phyloP scores from a whole-genome alignment of 192 early-diverging fungal genomes.

The Backusella liffmaniae region DNA sequence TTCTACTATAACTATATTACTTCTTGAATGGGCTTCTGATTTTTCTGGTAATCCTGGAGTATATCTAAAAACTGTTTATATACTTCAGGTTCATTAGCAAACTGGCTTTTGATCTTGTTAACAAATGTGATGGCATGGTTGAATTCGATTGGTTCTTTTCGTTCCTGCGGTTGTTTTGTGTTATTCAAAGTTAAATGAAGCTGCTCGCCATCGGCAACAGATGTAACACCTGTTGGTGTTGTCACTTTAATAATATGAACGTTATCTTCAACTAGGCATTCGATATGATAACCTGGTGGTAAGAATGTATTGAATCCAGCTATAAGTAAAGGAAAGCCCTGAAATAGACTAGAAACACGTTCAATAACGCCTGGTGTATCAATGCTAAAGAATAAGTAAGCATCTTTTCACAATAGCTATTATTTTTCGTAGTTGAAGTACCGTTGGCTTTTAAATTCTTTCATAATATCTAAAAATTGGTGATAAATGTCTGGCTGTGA shows the following conservation, averaged over 20 bases:
- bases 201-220: constrained; percentile 27
- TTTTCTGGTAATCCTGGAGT: constrained; percentile 93
- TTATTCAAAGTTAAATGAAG: constrained; percentile 18
- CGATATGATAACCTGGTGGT: constrained; percentile 92
- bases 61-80: constrained; percentile 96
- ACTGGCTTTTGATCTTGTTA: constrained; percentile 94
- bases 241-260: constrained; percentile 74
- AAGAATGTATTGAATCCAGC: constrained; percentile 97
- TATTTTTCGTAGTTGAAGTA: constrained; percentile 25
- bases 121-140: constrained; percentile 98
- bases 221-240: constrained; percentile 68
- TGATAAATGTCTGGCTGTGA: constrained; percentile 94
- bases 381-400: constrained; percentile 12
- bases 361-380: constrained; percentile 95
- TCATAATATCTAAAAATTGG: constrained; percentile 97
- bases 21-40: constrained; percentile 93
- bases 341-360: constrained; percentile 88
- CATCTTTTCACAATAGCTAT: neutral
- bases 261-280: constrained; percentile 76
- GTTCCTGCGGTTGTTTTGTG: constrained; percentile 90
- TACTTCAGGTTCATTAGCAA: constrained; percentile 82
- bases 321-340: constrained; percentile 82
- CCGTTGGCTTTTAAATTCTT: constrained; percentile 95
- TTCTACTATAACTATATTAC: constrained; percentile 30
- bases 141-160: constrained; percentile 86